Base-by-base conservation (phyloP, 176 grass and related monocot genomes). In the Musa acuminata region DNA sequence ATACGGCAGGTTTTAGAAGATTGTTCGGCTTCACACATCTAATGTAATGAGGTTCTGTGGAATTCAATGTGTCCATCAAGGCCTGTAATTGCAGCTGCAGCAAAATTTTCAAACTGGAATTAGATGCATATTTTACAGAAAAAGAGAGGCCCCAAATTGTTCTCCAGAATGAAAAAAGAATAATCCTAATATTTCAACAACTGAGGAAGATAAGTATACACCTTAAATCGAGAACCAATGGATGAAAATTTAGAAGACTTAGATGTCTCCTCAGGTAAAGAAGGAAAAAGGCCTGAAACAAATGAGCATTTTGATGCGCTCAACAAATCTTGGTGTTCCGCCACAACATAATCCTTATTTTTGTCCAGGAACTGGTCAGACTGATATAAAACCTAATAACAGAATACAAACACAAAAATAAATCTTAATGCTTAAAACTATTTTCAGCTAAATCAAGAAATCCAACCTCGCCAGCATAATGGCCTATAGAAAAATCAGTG, bases 1-100 rank as follows among this genome's bases (percentile, higher is more conserved):
- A 94, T 81, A 94, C 87, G 14, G 90, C 82, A 0, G 96, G 96
- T 81, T 94, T 99, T 65, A 99, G 79, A 52, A 99, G 77, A 94
- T 99, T 99, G 66, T 99, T 99, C 73, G 96, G 96, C 84, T 99
- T 99, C 77, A 99, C 91, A 8, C 96, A 99, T 94, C 96, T 91
- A 62, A 99, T 89, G 58, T 99, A 99, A 84, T 99, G 91, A 69
- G 96, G 96, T 67, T 99, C 96, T 62, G 96, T 99, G 69, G 96
- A 99, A 76, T 94, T 99, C 24, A 99, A 82, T 74, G 96, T 99
- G 4, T 99, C 96, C 96, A 94, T 94, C 75, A 99, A 86, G 70
- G 91, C 84, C 89, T 87, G 84, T 77, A 99, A 86, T 99, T 99
- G 95, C 87, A 80, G 89, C 95, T 99, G 82, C 73, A 78, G 81